Evolutionary conservation across 2,329 filamentous ascomycete genomes (phyloP).

Genomic region (Metarhizium humberi): DNA sequence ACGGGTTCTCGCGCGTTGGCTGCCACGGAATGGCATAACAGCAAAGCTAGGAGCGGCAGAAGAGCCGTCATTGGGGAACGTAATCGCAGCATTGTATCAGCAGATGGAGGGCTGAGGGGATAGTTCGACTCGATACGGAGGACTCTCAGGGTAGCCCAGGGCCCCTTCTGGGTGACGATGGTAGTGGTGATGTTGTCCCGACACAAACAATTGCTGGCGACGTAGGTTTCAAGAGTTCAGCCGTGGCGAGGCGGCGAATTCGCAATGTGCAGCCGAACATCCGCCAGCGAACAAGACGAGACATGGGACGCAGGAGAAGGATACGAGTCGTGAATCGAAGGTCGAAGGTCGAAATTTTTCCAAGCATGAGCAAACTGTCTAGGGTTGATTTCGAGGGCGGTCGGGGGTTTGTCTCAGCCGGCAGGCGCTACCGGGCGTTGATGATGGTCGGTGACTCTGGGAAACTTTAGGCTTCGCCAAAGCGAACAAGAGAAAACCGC

Average conservation of each 20-base stretch:
- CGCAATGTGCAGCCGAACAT: neutral
- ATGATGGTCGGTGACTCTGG: neutral
- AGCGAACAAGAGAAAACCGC: neutral
- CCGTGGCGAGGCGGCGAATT: neutral
- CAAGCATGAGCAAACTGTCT: neutral
- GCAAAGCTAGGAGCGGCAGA: constrained; percentile 10
- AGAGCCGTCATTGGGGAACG: neutral
- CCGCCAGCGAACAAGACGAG: constrained; percentile 4
- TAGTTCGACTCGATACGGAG: neutral
- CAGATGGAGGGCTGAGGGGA: neutral
- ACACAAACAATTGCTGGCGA: neutral
- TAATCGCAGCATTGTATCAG: neutral
- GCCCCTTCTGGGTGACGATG: neutral
- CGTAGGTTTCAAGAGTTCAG: neutral
- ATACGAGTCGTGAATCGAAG: neutral
- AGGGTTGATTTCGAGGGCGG: neutral
- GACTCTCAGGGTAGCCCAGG: neutral
- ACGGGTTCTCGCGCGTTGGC: constrained; percentile 21
- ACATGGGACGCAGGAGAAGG: neutral
- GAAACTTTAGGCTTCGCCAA: neutral
- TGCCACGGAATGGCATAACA: constrained; percentile 10
- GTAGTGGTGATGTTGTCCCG: neutral
- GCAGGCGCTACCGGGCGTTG: neutral
- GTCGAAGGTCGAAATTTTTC: neutral
- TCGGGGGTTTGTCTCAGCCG: neutral